phyloP scores from a whole-genome alignment of 2,329 filamentous ascomycete species.

The Hypoxylon sp. region DNA sequence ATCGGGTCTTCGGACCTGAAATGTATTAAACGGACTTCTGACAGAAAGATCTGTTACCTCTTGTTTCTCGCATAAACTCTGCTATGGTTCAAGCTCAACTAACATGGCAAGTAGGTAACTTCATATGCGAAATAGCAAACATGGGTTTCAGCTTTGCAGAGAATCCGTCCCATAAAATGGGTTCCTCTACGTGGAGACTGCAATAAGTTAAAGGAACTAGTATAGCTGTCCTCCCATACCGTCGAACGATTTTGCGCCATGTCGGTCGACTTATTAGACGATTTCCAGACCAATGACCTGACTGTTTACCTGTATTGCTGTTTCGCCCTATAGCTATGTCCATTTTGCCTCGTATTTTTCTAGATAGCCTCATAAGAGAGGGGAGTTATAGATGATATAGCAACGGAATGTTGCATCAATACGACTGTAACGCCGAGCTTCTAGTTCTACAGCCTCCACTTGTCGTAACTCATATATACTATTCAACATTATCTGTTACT shows the following conservation, averaged over 20 bases:
- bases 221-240: not conserved
- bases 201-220: not conserved
- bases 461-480: not conserved
- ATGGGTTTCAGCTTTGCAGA: not conserved
- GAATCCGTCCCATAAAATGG: not conserved
- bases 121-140: not conserved
- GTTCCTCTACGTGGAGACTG: not conserved
- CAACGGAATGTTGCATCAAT: not conserved
- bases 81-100: slow-evolving; percentile 24
- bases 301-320: not conserved
- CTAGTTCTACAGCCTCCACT: not conserved
- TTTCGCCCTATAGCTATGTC: not conserved
- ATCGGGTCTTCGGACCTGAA: slow-evolving; percentile 74
- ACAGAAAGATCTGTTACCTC: slow-evolving; percentile 55
- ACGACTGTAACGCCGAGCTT: not conserved
- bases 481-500: not conserved
- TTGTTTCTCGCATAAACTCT: slow-evolving; percentile 1
- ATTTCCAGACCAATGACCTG: not conserved
- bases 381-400: not conserved
- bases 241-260: not conserved
- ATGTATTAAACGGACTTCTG: slow-evolving; percentile 92
- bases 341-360: slow-evolving; percentile 3
- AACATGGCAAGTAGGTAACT: slow-evolving; percentile 32
- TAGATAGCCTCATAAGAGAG: not conserved
- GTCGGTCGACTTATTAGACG: slow-evolving; percentile 6